phyloP scores from a whole-genome alignment of 177 flowering plant species.

The Vitis hybrid region DNA sequence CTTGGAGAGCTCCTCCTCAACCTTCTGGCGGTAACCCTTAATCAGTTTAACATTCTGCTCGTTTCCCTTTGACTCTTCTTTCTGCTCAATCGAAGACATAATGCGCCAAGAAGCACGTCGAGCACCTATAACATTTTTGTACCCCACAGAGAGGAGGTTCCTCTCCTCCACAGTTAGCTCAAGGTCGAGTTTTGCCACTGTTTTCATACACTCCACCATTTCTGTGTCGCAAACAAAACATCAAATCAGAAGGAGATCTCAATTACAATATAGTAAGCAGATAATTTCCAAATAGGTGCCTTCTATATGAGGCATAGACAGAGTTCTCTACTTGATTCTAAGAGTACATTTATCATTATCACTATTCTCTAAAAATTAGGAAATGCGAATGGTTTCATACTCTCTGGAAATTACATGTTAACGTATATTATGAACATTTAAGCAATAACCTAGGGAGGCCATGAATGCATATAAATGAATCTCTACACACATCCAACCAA shows the following conservation, averaged over 20 bases:
- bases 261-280: background rate
- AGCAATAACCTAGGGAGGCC: too few relatives aligned
- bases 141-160: constrained; percentile 84
- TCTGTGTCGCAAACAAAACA: constrained; percentile 42
- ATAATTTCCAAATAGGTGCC: too few relatives aligned
- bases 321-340: too few relatives aligned
- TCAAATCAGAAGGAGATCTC: background rate
- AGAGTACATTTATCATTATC: too few relatives aligned
- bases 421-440: too few relatives aligned
- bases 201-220: constrained; percentile 89
- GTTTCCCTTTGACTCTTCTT: constrained; percentile 84
- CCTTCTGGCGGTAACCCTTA: constrained; percentile 62
- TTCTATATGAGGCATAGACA: too few relatives aligned
- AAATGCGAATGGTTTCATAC: too few relatives aligned
- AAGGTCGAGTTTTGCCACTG: constrained; percentile 69
- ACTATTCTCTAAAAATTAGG: too few relatives aligned
- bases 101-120: constrained; percentile 79
- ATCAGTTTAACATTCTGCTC: constrained; percentile 62
- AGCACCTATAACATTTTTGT: constrained; percentile 89
- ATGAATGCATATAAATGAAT: too few relatives aligned
- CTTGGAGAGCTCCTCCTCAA: constrained; percentile 68
- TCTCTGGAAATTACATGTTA: too few relatives aligned
- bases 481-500: too few relatives aligned
- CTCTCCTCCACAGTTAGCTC: constrained; percentile 89
- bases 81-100: constrained; percentile 92